Conservation (phyloP, 768 basidiomycete genomes). For the Piloderma croceum region DNA sequence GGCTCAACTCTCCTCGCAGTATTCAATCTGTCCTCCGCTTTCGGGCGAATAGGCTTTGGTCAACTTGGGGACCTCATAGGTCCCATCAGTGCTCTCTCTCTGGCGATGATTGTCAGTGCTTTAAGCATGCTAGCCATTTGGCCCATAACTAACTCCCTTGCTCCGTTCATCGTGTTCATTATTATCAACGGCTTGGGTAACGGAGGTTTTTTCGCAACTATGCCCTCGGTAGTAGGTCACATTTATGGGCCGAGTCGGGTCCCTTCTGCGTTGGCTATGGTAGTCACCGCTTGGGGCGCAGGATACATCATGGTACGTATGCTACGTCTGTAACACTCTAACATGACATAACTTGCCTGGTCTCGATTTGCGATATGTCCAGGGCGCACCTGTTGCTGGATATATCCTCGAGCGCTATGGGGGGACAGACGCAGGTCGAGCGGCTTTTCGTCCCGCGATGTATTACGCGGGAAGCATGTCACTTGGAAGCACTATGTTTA, state of each 20-base stretch:
- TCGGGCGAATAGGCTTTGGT: slow-evolving; percentile 26
- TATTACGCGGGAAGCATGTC: slow-evolving; percentile 25
- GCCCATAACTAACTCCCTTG: slow-evolving; percentile 20
- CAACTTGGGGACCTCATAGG: slow-evolving; percentile 25
- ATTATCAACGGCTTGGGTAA: slow-evolving; percentile 25
- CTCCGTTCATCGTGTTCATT: slow-evolving; percentile 21
- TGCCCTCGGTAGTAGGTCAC: slow-evolving; percentile 26
- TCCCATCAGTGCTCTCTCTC: slow-evolving; percentile 22
- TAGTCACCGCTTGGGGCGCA: slow-evolving; percentile 25
- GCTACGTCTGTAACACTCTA: background rate
- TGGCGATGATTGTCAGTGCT: slow-evolving; percentile 23
- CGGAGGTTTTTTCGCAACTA: slow-evolving; percentile 29
- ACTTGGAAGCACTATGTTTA: slow-evolving; percentile 17
- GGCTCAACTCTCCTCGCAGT: slow-evolving; percentile 26
- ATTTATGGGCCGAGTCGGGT: slow-evolving; percentile 25
- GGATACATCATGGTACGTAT: slow-evolving; percentile 22
- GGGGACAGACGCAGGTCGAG: slow-evolving; percentile 13
- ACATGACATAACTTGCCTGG: too few relatives aligned
- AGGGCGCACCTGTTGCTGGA: slow-evolving; percentile 26
- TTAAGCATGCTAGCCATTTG: slow-evolving; percentile 27
- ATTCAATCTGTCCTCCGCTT: slow-evolving; percentile 31
- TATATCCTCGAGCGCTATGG: slow-evolving; percentile 25
- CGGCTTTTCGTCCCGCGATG: slow-evolving; percentile 26
- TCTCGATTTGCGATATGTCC: too few relatives aligned
- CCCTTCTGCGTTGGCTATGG: slow-evolving; percentile 29